phyloP scores from a whole-genome alignment of 2,329 filamentous ascomycete genomes.

The Aspergillus neoniger region DNA sequence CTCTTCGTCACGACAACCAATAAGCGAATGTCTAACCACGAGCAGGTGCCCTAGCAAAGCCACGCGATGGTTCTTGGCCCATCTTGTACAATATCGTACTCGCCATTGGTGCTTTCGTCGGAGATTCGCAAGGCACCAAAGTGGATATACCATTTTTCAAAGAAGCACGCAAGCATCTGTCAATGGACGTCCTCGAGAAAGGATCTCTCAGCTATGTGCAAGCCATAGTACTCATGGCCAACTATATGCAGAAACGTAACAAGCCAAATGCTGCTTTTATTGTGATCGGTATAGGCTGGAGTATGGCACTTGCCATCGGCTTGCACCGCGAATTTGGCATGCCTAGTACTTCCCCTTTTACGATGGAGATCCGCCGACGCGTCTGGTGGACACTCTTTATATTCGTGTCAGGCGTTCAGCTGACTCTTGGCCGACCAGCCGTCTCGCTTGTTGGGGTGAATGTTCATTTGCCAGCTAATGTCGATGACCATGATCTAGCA shows the following conservation, averaged over 20 bases:
- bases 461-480: constrained; percentile 20
- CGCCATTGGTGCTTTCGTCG: constrained; percentile 22
- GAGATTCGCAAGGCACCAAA: constrained; percentile 21
- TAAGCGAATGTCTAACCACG: neutral
- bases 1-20: neutral
- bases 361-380: constrained; percentile 24
- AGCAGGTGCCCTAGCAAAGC: constrained; percentile 21
- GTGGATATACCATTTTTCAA: constrained; percentile 20
- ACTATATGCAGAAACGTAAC: constrained; percentile 24
- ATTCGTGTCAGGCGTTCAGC: constrained; percentile 22
- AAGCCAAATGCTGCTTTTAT: constrained; percentile 25
- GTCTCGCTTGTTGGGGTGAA: constrained; percentile 24
- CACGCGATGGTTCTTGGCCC: constrained; percentile 22
- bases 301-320: constrained; percentile 23
- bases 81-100: constrained; percentile 22
- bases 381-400: constrained; percentile 27
- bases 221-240: constrained; percentile 21
- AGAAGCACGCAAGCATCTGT: constrained; percentile 21
- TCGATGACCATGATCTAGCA: constrained; percentile 24
- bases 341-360: constrained; percentile 23
- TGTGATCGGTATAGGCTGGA: constrained; percentile 23
- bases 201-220: constrained; percentile 25
- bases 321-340: constrained; percentile 25
- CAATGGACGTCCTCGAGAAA: constrained; percentile 24
- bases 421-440: constrained; percentile 21